Evolutionary conservation across 164 flowering plant species (phyloP), one percentile per base, ranked within the genome.

Genomic region (Annona cherimola): DNA sequence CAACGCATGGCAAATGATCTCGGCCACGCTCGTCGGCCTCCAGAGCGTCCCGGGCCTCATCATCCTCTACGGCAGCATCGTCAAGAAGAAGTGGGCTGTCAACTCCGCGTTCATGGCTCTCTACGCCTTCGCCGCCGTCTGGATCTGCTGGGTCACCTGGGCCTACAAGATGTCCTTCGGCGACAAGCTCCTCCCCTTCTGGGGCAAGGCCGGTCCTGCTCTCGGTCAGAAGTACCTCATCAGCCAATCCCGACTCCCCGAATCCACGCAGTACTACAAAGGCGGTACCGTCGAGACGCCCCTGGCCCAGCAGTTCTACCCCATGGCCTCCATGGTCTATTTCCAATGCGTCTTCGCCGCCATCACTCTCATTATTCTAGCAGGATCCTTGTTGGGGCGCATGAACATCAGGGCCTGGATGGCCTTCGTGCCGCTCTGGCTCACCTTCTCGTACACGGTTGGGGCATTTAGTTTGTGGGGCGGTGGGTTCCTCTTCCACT

Each of bases 21-120:
- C 76, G 20, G 76, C 76, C 55, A 73, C 76, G 18, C 70, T 73
- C 6, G 76, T 67, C 0, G 76, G 76, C 66, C 65, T 73, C 16
- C 76, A 73, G 44, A 67, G 71, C 60, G 67, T 74, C 57, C 76
- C 76, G 5, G 76, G 76, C 50, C 76, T 74, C 7, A 73, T 74
- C 39, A 64, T 74, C 42, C 73, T 74, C 55, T 74, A 74, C 16
- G 77, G 77, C 11, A 69, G 73, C 73, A 75, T 75, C 66, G 76
- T 73, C 59, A 73, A 73, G 67, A 73, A 73, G 67, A 73, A 73
- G 43, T 73, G 76, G 71, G 76, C 71, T 16, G 71, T 73, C 19
- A 73, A 73, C 59, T 73, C 76, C 7, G 76, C 76, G 0, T 73
- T 73, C 76, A 73, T 73, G 76, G 71, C 76, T 5, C 67, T 73